Evolutionary conservation across 306 rosid genomes (phyloP), one percentile per base, ranked within the genome.

Genomic region (Prunus mira): DNA sequence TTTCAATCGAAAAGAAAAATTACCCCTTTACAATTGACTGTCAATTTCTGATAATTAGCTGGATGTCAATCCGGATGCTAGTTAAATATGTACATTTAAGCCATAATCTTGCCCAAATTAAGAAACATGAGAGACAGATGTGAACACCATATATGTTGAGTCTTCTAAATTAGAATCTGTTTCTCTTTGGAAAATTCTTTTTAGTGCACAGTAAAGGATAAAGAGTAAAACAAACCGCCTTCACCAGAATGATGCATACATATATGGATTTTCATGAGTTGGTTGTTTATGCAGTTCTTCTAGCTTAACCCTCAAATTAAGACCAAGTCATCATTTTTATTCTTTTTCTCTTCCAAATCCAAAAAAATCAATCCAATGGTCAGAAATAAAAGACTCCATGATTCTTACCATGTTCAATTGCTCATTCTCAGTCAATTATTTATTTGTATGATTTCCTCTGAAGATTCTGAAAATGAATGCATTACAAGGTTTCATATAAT

Each of bases 371-470:
- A 69, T 69, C 5, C 62, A 50, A 71, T 19, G 32, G 8, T 32
- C 9, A 54, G 64, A 28, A 54, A 18, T 34, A 54, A n/a, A n/a
- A 45, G 30, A 54, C 64, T 51, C 60, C 50, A 50, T 52, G 64
- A 71, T 55, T 54, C 75, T 71, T 71, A 32, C 75, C 75, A 52
- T 54, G 50, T 32, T 70, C 24, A 32, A n/a, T 6, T 70, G 20
- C 41, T 68, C 34, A 6, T 15, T 6, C 15, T 38, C 27, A 14
- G 61, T 58, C 57, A 68, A 51, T 3, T 24, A 13, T 34, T 34
- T 34, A 51, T 51, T 13, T 15, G 19, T 17, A 51, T 51, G 56
- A 28, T 62, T 62, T 62, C 20, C 67, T 2, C 1, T 10, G 34
- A 24, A 24, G 32, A 22, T 5, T 13, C 45, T 30, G 20, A 28